Conservation (phyloP, 2,329 filamentous ascomycete genomes). For the Aciculosporium take region DNA sequence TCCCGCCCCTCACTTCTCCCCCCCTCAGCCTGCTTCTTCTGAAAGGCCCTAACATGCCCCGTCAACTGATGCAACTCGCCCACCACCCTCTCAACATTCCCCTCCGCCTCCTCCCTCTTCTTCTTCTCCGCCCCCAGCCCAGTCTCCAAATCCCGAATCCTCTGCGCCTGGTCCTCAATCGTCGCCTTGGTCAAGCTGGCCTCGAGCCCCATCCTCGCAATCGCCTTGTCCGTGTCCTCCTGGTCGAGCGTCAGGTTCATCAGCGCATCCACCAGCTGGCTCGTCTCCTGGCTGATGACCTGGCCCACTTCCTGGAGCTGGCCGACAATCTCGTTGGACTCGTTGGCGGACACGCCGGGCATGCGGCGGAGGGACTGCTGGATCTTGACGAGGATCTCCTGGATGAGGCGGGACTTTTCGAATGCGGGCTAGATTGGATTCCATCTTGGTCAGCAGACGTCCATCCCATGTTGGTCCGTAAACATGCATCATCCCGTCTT, state of each 20-base stretch:
- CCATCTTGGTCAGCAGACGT: too few species aligned
- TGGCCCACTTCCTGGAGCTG: constrained; percentile 24
- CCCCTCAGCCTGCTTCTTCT: constrained; percentile 14
- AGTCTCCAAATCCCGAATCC: constrained; percentile 17
- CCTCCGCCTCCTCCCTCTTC: constrained; percentile 17
- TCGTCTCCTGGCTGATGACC: constrained; percentile 24
- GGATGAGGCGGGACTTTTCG: constrained; percentile 18
- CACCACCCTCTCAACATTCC: constrained; percentile 14
- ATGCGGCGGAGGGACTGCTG: constrained; percentile 25
- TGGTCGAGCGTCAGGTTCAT: constrained; percentile 23
- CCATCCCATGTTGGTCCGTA: too few species aligned
- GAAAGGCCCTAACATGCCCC: constrained; percentile 17
- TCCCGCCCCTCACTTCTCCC: constrained; percentile 7
- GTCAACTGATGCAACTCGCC: constrained; percentile 2
- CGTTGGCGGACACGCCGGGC: constrained; percentile 22
- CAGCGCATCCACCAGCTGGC: constrained; percentile 23
- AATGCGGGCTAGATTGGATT: constrained; percentile 25
- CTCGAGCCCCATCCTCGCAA: constrained; percentile 25
- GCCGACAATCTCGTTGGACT: constrained; percentile 20
- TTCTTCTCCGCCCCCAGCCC: constrained; percentile 18
- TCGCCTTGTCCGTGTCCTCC: constrained; percentile 24
- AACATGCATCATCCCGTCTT: too few species aligned
- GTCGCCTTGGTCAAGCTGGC: constrained; percentile 22
- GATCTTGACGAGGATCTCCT: constrained; percentile 23
- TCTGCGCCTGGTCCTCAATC: constrained; percentile 19